Evolutionary conservation across 345 rosid species (phyloP).

Genomic region (Citrus cavaleriei): DNA sequence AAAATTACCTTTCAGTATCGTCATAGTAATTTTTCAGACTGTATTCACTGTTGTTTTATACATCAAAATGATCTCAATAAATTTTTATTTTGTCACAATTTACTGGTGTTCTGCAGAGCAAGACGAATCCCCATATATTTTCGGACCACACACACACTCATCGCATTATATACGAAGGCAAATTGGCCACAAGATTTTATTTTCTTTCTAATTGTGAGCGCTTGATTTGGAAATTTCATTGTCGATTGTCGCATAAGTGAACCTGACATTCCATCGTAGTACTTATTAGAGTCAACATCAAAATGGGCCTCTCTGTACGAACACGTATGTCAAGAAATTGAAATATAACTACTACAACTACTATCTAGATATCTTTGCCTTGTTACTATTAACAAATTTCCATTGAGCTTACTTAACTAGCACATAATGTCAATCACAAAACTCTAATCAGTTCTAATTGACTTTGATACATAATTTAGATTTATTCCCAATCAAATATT

Average conservation of each 20-base stretch:
- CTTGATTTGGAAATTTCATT: background rate
- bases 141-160: too few species aligned
- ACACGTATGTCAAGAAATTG: background rate
- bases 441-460: background rate
- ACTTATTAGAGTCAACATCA: background rate
- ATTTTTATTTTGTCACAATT: too few species aligned
- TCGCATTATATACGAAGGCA: too few species aligned
- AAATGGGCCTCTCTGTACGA: background rate
- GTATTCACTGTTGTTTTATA: too few species aligned
- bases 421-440: background rate
- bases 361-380: background rate
- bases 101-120: too few species aligned
- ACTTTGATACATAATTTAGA: background rate
- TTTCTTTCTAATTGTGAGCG: background rate
- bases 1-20: too few species aligned
- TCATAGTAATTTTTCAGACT: too few species aligned
- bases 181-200: background rate
- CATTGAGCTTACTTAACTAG: conserved; percentile 7
- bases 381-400: background rate
- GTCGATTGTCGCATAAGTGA: background rate
- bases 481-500: background rate
- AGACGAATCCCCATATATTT: too few species aligned
- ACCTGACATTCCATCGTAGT: background rate
- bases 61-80: too few species aligned
- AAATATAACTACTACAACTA: background rate